phyloP scores from a whole-genome alignment of 108 stramenopile species.

The Cyclotella baltica region DNA sequence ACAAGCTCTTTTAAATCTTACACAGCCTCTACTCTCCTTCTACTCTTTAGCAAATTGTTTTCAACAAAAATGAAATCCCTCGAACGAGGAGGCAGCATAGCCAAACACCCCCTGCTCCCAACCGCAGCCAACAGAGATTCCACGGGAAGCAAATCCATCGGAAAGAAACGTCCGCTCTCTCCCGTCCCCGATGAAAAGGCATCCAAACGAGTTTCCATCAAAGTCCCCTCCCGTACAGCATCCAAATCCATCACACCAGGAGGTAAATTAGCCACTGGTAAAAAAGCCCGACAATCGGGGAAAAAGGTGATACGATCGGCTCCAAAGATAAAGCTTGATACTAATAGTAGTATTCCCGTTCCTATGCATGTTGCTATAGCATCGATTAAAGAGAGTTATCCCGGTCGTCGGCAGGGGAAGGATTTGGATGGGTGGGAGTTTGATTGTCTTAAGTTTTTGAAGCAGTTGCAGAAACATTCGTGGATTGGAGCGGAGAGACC shows the following conservation, averaged over 20 bases:
- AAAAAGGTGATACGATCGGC: slow-evolving; percentile 30
- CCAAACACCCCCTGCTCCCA: slow-evolving; percentile 36
- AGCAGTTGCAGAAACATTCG: slow-evolving; percentile 78
- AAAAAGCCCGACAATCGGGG: slow-evolving; percentile 3
- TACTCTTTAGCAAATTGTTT: slow-evolving; percentile 55
- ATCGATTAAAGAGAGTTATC: slow-evolving; percentile 79
- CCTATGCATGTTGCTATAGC: slow-evolving; percentile 89
- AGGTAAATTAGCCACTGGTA: slow-evolving; percentile 35
- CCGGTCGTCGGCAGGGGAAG: slow-evolving; percentile 73
- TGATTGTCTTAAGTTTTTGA: slow-evolving; percentile 71
- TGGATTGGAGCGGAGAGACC: slow-evolving; percentile 65
- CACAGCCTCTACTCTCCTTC: neutral
- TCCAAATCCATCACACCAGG: slow-evolving; percentile 38
- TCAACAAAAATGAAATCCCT: slow-evolving; percentile 60
- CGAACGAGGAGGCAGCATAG: slow-evolving; percentile 43
- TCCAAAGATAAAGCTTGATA: slow-evolving; percentile 9
- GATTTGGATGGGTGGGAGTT: slow-evolving; percentile 78
- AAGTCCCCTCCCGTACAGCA: slow-evolving; percentile 32
- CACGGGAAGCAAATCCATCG: slow-evolving; percentile 8
- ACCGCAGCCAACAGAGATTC: slow-evolving; percentile 28
- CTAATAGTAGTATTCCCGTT: slow-evolving; percentile 54
- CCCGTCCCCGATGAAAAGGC: slow-evolving; percentile 34
- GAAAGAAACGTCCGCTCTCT: slow-evolving; percentile 52
- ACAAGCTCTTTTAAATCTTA: neutral
- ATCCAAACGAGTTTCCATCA: slow-evolving; percentile 45